phyloP scores from a whole-genome alignment of 2,329 filamentous ascomycete species.

The Fusarium sp. region DNA sequence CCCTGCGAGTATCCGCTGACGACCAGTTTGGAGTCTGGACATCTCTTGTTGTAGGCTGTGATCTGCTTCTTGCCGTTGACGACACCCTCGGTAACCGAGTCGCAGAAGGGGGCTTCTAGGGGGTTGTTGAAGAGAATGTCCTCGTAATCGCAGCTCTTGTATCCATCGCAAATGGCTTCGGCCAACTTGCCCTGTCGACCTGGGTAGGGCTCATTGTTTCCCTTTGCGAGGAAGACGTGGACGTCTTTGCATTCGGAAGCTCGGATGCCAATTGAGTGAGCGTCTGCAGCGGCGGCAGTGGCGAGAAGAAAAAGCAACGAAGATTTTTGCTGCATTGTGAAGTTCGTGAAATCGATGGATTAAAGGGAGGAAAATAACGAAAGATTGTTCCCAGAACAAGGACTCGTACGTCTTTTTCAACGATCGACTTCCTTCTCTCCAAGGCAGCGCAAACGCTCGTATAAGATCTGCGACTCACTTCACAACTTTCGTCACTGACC shows the following conservation, averaged over 20 bases:
- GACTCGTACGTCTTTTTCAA: not conserved
- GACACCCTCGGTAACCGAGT: slow-evolving; percentile 19
- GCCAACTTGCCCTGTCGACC: slow-evolving; percentile 20
- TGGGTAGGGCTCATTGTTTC: slow-evolving; percentile 21
- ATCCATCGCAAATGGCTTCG: slow-evolving; percentile 2
- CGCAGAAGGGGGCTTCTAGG: slow-evolving; percentile 7
- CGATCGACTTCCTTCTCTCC: not conserved
- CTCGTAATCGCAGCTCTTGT: slow-evolving; percentile 26
- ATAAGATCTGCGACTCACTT: not conserved
- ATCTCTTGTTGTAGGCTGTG: slow-evolving; percentile 21
- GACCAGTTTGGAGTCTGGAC: slow-evolving; percentile 16
- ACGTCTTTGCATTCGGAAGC: slow-evolving; percentile 19
- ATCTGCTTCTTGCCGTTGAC: slow-evolving; percentile 25
- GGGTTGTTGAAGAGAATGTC: slow-evolving; percentile 20
- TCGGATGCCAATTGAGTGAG: not conserved
- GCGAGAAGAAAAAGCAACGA: not conserved
- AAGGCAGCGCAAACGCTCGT: not conserved
- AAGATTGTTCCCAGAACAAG: not conserved
- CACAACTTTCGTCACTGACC: slow-evolving; percentile 6
- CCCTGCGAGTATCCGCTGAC: slow-evolving; percentile 24
- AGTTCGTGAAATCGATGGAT: not conserved
- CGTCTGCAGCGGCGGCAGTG: not conserved
- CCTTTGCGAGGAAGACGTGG: slow-evolving; percentile 22
- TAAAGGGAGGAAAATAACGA: not conserved
- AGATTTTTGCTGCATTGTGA: slow-evolving; percentile 8